Conservation (phyloP, 1,284 basidiomycete genomes). For the Cutaneotrichosporon arboriforme region DNA sequence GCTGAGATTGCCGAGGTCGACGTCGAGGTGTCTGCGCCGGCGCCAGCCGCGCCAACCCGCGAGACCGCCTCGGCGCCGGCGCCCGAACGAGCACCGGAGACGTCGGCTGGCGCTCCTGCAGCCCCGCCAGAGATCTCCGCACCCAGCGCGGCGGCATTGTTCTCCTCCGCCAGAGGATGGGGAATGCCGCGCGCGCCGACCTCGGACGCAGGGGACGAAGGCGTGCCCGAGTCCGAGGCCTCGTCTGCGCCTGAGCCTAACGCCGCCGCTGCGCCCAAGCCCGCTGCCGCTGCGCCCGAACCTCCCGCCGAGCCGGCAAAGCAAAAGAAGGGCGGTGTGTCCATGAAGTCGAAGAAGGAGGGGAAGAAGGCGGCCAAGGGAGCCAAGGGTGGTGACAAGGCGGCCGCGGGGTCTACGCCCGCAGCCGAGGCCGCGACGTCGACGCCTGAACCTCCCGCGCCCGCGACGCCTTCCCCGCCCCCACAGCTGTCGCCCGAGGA, state of each 20-base stretch:
- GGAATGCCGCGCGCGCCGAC: too few relatives aligned
- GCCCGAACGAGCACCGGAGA: not conserved
- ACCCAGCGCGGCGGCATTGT: not conserved
- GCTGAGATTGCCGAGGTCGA: constrained; percentile 41
- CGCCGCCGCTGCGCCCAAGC: not conserved
- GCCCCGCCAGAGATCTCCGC: not conserved
- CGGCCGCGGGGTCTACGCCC: not conserved
- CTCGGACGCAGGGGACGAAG: too few relatives aligned
- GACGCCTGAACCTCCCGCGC: constrained; percentile 15
- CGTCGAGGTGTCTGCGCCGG: constrained; percentile 26
- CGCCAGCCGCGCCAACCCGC: not conserved
- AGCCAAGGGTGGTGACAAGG: not conserved
- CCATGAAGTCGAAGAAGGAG: not conserved
- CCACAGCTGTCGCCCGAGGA: constrained; percentile 31
- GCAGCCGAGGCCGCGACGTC: not conserved
- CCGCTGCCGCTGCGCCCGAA: not conserved
- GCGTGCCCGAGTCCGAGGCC: not conserved
- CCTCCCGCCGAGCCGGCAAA: not conserved
- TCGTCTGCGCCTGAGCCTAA: not conserved
- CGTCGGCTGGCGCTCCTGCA: not conserved
- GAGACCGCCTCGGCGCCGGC: not conserved
- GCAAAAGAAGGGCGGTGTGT: not conserved
- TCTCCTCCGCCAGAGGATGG: not conserved
- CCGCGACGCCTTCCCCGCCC: constrained; percentile 23
- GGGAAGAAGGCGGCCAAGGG: not conserved